Conservation (phyloP, 306 rosid species). For the Ormosia emarginata region DNA sequence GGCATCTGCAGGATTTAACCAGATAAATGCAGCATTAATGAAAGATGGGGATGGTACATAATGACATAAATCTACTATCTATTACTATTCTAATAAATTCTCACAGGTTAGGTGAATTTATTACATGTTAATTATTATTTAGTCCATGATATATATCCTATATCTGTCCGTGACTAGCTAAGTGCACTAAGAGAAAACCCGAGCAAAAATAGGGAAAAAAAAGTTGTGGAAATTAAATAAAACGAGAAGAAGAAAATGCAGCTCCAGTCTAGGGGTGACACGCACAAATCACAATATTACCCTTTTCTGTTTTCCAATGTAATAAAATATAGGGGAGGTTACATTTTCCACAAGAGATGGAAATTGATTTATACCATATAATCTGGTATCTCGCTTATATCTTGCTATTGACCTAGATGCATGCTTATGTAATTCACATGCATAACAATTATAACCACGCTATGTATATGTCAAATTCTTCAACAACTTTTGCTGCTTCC, state of each 20-base stretch:
- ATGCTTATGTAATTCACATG: conserved; percentile 23
- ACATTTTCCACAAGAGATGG: conserved; percentile 23
- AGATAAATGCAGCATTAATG: conserved; percentile 19
- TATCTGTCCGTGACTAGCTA: conserved; percentile 4
- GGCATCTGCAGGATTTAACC: neutral
- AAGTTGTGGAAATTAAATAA: neutral
- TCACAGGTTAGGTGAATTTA: conserved; percentile 20
- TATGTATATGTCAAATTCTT: neutral
- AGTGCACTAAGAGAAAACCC: neutral
- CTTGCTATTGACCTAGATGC: neutral
- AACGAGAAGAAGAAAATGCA: neutral
- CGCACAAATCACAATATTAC: neutral
- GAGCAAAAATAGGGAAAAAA: neutral
- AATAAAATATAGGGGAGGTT: conserved; percentile 31
- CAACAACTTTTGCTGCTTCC: neutral
- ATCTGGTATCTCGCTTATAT: neutral
- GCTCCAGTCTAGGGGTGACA: neutral
- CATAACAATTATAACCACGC: neutral
- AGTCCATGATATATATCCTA: neutral
- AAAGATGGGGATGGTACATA: conserved; percentile 17
- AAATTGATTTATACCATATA: conserved; percentile 20
- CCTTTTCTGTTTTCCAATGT: neutral
- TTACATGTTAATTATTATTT: conserved; percentile 12
- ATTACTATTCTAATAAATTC: conserved; percentile 21
- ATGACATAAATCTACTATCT: conserved; percentile 33